Conservation (phyloP, 345 rosid genomes). For the Triadica sebifera region DNA sequence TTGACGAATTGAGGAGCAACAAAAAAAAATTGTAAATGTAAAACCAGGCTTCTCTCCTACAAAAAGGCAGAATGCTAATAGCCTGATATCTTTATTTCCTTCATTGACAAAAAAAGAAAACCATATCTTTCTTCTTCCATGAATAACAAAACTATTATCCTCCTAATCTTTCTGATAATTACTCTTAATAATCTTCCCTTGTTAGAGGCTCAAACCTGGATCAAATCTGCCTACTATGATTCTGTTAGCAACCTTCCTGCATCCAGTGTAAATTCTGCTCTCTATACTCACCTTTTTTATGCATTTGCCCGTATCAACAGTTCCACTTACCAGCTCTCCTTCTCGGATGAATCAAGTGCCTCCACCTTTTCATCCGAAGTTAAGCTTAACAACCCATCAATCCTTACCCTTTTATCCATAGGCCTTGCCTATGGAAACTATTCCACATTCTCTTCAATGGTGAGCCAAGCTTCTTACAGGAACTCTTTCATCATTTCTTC, state of each 20-base stretch:
- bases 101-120: no score
- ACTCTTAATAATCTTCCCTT: not conserved
- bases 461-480: conserved; percentile 13
- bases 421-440: conserved; percentile 23
- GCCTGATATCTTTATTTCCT: no score
- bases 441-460: conserved; percentile 32
- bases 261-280: conserved; percentile 4
- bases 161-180: not conserved
- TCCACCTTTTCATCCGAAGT: conserved; percentile 31
- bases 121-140: not conserved
- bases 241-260: not conserved
- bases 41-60: no score
- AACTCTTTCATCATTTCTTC: conserved; percentile 30
- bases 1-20: no score
- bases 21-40: no score
- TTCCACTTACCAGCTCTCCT: conserved; percentile 20
- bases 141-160: not conserved
- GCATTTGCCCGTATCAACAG: conserved; percentile 14
- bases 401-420: conserved; percentile 30
- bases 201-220: conserved; percentile 5
- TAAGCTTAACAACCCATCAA: conserved; percentile 28
- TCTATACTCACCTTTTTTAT: conserved; percentile 20
- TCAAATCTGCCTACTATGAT: conserved; percentile 18
- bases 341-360: conserved; percentile 4
- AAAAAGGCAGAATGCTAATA: no score